phyloP scores from a whole-genome alignment of 768 basidiomycete genomes.

The Rubroboletus satanas region DNA sequence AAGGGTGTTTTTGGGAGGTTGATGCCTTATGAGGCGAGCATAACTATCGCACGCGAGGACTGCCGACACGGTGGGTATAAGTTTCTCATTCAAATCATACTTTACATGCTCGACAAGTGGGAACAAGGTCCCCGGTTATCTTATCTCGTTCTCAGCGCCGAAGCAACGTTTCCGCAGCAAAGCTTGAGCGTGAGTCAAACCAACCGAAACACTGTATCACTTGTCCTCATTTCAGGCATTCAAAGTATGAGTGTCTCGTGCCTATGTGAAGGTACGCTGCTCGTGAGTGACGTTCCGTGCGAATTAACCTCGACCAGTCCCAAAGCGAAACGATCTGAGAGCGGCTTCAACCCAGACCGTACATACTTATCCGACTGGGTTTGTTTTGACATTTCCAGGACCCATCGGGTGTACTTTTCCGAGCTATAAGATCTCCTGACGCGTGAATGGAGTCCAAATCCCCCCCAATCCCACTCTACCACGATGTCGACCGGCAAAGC shows the following conservation, averaged over 20 bases:
- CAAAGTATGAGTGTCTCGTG: not conserved
- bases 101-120: not conserved
- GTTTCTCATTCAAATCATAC: not conserved
- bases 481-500: slow-evolving; percentile 22
- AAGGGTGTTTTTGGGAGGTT: not conserved
- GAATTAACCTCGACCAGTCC: not conserved
- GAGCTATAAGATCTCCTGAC: not conserved
- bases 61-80: not conserved
- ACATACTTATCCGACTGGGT: not conserved
- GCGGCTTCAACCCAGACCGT: not conserved
- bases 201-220: not conserved
- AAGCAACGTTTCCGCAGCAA: not conserved
- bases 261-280: not conserved
- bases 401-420: not conserved
- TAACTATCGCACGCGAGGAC: not conserved
- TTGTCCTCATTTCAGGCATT: not conserved
- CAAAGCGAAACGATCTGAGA: not conserved
- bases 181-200: slow-evolving; percentile 5
- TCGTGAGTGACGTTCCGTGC: not conserved
- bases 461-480: not conserved
- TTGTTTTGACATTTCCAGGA: not conserved
- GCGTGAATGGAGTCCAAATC: not conserved
- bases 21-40: not conserved
- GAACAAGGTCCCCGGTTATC: not conserved
- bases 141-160: slow-evolving; percentile 11